Evolutionary conservation across 2,329 filamentous ascomycete species (phyloP), one percentile per base, ranked within the genome.

Genomic region (Alternaria sp.): DNA sequence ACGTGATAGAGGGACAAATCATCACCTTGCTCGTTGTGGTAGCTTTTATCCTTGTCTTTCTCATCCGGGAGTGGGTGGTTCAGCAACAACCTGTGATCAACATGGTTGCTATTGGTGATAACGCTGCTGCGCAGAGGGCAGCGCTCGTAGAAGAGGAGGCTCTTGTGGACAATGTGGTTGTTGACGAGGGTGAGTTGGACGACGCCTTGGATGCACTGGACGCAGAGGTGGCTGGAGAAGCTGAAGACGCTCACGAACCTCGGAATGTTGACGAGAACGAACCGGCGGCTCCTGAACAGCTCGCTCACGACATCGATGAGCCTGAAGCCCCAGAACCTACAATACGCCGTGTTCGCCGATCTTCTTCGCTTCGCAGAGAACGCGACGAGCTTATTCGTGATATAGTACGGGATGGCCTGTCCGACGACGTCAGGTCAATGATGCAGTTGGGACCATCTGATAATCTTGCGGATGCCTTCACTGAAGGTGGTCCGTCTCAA

Each of bases 51-150:
- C 82, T 99, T n/a, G 89, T 99, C 43, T 99, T 99, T 69, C 81
- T 99, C 4, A 97, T 99, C 48, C 85, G 96, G 48, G 95, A 99
- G 81, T 99, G 97, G 86, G 95, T 99, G 52, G 93, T 99, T 10
- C 95, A 99, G 77, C 95, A 99, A 77, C 95, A 99, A 75, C 95
- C 94, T 5, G 90, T 94, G 66, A 90, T 95, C 68, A 96, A 97
- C 71, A 90, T 95, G 83, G 90, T 78, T 25, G 78, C 76, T 5
- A 66, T 79, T 49, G 73, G 73, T 40, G 74, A 76, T 18, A 71
- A 77, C 59, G 70, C 64, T 46, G 73, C 64, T 57, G 69, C 67
- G 54, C 62, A 69, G 18, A 58, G 60, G 50, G 71, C 68, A 71
- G 67, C 67, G 5, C 64, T 71, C 7, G 66, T 70, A 10, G 72